These are phyloP conservation scores for Penicillium bialowiezense DNA, from an alignment of 495 filamentous ascomycete genomes.

Conservation along the genomic window DNA sequence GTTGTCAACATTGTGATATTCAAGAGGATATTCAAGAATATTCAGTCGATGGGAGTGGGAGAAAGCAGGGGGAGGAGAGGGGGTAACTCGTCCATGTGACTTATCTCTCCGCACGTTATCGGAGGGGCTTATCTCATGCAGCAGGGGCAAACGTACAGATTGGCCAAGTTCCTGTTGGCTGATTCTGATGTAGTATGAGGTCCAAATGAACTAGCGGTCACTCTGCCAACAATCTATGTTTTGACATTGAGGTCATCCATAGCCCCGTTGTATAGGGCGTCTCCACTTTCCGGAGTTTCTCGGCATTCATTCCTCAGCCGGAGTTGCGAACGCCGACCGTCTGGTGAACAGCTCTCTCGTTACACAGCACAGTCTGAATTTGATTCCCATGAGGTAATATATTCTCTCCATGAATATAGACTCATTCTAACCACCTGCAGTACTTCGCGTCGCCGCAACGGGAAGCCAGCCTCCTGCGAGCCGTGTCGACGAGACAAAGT, in stretches of 20 bases:
- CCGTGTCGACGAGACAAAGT: slow-evolving; percentile 48
- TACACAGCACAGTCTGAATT: too few relatives aligned
- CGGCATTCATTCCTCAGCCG: slow-evolving; percentile 8
- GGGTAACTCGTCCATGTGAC: slow-evolving; percentile 15
- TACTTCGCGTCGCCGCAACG: slow-evolving; percentile 40
- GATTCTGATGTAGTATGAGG: neutral
- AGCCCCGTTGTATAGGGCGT: neutral
- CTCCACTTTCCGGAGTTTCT: slow-evolving; percentile 18
- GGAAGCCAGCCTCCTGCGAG: slow-evolving; percentile 46
- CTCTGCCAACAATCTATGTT: neutral
- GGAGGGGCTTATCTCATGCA: slow-evolving; percentile 19
- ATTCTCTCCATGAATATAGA: neutral
- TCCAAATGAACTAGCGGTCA: slow-evolving; percentile 11
- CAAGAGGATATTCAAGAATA: slow-evolving; percentile 2
- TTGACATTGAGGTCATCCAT: neutral
- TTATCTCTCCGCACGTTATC: slow-evolving; percentile 28
- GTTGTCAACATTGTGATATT: slow-evolving; percentile 17
- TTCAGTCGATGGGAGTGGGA: neutral
- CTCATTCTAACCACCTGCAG: neutral
- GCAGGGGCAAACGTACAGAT: neutral
- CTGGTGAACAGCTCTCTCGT: neutral
- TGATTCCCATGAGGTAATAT: slow-evolving; percentile 6
- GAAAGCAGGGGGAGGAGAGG: slow-evolving; percentile 2
- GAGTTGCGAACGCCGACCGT: slow-evolving; percentile 17
- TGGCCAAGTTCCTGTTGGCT: neutral